Conservation (phyloP, 23 red algal species). For the Chondrus crispus region DNA sequence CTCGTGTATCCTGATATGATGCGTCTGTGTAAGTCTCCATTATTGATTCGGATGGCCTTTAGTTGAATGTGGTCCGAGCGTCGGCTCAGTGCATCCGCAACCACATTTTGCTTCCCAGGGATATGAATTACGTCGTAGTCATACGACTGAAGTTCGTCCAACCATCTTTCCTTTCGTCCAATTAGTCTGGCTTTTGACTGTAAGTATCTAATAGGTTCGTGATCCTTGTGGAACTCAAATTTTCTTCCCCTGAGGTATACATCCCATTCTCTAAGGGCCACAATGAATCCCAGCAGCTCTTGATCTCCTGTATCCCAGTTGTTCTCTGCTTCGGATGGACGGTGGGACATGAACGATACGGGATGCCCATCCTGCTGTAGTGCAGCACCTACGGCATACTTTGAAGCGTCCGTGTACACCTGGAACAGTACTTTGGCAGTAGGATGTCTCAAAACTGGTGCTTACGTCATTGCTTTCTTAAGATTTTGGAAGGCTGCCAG, state of each 20-base stretch:
- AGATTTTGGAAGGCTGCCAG: background rate
- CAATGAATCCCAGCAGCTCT: background rate
- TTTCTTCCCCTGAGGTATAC: background rate
- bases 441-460: conserved; percentile 25
- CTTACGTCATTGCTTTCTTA: conserved; percentile 22
- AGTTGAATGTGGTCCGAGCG: background rate
- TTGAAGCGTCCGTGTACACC: conserved; percentile 9
- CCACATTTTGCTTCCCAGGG: background rate
- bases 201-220: conserved; percentile 23
- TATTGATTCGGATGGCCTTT: background rate
- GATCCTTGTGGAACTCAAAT: background rate
- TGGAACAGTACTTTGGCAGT: background rate
- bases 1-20: background rate
- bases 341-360: background rate
- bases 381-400: conserved; percentile 10
- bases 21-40: background rate
- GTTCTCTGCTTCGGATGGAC: background rate
- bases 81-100: conserved; percentile 13
- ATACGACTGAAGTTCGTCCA: conserved; percentile 14
- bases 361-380: background rate
- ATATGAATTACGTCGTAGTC: background rate
- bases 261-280: background rate
- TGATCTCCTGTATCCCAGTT: conserved; percentile 12
- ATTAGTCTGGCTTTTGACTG: conserved; percentile 12
- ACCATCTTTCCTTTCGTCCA: background rate